Percentiles rank a stretch among this genome's conserved stretches.
Conservation (phyloP, 306 rosid species). For the cucumber (Cucumis sativus) region DNA sequence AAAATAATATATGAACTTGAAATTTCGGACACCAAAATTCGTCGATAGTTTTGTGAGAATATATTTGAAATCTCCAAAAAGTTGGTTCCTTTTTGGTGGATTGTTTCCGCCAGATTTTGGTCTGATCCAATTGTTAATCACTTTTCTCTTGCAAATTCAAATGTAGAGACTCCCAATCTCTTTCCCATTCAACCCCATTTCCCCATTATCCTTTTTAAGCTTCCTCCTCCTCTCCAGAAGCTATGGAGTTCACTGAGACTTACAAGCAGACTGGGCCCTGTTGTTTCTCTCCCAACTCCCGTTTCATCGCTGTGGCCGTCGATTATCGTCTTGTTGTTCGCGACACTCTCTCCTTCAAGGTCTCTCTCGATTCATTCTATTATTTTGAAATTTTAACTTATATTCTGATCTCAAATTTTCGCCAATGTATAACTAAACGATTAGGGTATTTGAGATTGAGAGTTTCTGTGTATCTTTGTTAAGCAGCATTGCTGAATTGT, state of each 20-base stretch:
- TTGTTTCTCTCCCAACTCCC: constrained; percentile 90
- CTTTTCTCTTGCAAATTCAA: neutral
- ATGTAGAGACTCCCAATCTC: neutral
- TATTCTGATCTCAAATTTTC: neutral
- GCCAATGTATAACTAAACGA: neutral
- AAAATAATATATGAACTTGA: too few species aligned
- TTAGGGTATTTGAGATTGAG: neutral
- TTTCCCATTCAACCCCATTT: neutral
- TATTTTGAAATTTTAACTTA: neutral
- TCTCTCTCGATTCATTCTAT: neutral
- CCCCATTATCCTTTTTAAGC: neutral
- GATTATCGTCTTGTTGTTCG: constrained; percentile 98
- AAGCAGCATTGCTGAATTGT: neutral
- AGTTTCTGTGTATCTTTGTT: neutral
- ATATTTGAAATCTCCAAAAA: neutral
- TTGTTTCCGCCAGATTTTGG: neutral
- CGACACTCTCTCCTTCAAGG: constrained; percentile 82
- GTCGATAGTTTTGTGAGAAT: neutral
- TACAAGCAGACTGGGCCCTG: constrained; percentile 93
- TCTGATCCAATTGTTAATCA: neutral
- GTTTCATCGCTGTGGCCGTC: constrained; percentile 81
- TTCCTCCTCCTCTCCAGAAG: neutral
- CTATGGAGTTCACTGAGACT: constrained; percentile 89
- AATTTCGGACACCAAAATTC: neutral
- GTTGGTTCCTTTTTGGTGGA: neutral